Conservation (phyloP, 2,329 filamentous ascomycete species). For the Phialophora expanda region DNA sequence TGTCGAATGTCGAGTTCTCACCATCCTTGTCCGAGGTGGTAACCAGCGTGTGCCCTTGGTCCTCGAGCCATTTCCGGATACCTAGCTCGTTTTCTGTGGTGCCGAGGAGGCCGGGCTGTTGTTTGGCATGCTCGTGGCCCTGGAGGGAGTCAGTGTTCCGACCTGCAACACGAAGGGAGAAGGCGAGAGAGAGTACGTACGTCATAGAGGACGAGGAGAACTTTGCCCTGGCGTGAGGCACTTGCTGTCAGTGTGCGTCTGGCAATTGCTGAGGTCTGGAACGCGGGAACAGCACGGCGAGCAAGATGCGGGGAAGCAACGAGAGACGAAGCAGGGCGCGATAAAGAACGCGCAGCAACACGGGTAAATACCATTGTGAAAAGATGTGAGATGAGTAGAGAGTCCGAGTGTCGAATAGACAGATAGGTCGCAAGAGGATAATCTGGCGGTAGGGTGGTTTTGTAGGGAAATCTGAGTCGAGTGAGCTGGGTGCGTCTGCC, state of each 20-base stretch:
- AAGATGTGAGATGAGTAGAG: constrained; percentile 19
- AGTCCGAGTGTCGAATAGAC: constrained; percentile 17
- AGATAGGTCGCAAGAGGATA: constrained; percentile 14
- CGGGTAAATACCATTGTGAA: constrained; percentile 68
- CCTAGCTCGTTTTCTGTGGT: constrained; percentile 99
- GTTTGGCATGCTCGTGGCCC: constrained; percentile 81
- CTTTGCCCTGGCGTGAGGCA: constrained; percentile 83
- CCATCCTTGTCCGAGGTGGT: constrained; percentile 98
- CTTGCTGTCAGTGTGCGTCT: constrained; percentile 67
- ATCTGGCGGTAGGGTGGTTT: constrained; percentile 24
- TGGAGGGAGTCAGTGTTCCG: constrained; percentile 41
- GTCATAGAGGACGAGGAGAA: constrained; percentile 93
- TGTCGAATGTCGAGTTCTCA: constrained; percentile 88
- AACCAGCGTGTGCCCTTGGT: constrained; percentile 92
- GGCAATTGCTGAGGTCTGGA: constrained; percentile 31
- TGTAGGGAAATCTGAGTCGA: constrained; percentile 18
- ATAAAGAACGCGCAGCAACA: constrained; percentile 62
- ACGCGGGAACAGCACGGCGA: constrained; percentile 49
- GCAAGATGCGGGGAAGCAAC: constrained; percentile 50
- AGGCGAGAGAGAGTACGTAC: constrained; percentile 60
- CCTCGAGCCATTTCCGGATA: constrained; percentile 95
- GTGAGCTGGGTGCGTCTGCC: constrained; percentile 22
- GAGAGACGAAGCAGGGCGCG: constrained; percentile 55
- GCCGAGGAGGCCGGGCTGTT: constrained; percentile 87
- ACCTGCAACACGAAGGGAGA: background rate